phyloP scores from a whole-genome alignment of 805 yeast species.

The Barnettozyma populi region DNA sequence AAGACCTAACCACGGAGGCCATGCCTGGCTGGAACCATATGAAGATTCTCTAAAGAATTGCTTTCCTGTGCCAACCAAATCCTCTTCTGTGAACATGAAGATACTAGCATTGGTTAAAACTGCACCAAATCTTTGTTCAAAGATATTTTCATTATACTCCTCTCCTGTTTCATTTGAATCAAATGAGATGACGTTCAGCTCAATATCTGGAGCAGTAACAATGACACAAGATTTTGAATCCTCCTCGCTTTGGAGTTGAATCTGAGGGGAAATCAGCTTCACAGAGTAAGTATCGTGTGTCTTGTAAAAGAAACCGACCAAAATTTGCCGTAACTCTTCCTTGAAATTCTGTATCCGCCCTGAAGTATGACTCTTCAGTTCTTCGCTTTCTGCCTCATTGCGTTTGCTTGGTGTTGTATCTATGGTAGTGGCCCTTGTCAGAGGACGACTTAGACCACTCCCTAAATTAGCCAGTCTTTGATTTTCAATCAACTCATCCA shows the following conservation, averaged over 20 bases:
- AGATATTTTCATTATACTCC: conserved; percentile 38
- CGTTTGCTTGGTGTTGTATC: conserved; percentile 13
- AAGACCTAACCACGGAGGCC: conserved; percentile 91
- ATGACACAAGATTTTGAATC: conserved; percentile 55
- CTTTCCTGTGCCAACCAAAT: conserved; percentile 35
- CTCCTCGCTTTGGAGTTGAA: conserved; percentile 56
- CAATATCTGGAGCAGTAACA: conserved; percentile 69
- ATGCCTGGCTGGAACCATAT: conserved; percentile 57
- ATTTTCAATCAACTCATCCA: conserved; percentile 44
- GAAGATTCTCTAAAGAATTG: conserved; percentile 40
- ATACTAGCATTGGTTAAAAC: conserved; percentile 66
- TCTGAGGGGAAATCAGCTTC: conserved; percentile 73
- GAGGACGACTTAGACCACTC: conserved; percentile 7
- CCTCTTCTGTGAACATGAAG: conserved; percentile 55
- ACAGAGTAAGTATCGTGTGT: conserved; percentile 54
- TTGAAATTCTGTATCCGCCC: conserved; percentile 43
- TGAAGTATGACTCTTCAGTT: conserved; percentile 10
- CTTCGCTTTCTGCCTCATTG: conserved; percentile 5
- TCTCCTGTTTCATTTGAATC: conserved; percentile 40
- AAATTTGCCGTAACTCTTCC: conserved; percentile 40
- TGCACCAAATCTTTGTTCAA: conserved; percentile 67
- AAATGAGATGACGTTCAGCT: conserved; percentile 62
- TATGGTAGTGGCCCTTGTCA: conserved; percentile 18
- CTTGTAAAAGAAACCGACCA: conserved; percentile 30
- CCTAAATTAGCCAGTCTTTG: conserved; percentile 22